Conservation (phyloP, 176 grass and related monocot species). For the Oryza punctata region DNA sequence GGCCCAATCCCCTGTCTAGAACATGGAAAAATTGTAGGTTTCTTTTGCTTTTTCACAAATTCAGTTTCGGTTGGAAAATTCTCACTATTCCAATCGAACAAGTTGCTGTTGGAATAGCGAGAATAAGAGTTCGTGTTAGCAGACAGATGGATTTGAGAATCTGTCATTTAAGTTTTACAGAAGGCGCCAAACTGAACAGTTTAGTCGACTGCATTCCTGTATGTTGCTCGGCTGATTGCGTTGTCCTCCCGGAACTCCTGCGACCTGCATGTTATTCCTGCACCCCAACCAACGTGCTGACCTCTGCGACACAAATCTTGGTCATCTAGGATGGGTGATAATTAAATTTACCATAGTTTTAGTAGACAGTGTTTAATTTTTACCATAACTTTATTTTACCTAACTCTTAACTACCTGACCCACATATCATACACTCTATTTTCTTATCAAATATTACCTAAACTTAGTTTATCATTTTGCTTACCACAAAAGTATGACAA, state of each 20-base stretch:
- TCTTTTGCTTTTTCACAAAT: neutral
- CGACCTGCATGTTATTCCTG: constrained; percentile 29
- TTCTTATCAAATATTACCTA: too few relatives aligned
- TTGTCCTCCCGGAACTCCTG: neutral
- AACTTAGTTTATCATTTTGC: too few relatives aligned
- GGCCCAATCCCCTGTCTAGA: too few relatives aligned
- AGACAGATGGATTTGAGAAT: neutral
- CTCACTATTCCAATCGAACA: too few relatives aligned
- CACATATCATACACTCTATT: too few relatives aligned
- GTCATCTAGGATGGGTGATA: too few relatives aligned
- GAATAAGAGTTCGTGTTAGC: neutral
- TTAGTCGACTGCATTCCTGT: neutral
- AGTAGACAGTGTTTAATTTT: too few relatives aligned
- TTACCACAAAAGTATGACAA: too few relatives aligned
- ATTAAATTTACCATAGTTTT: too few relatives aligned
- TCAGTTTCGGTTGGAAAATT: neutral
- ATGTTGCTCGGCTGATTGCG: neutral
- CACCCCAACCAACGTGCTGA: constrained; percentile 2
- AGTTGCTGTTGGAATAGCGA: neutral
- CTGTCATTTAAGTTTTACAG: neutral
- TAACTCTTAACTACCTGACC: too few relatives aligned
- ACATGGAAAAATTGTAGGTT: neutral
- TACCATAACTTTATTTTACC: too few relatives aligned
- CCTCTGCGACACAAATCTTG: neutral
- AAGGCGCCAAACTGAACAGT: neutral